A percentile compares a stretch with the other conserved stretches of the same genome.
phyloP scores from a whole-genome alignment of 2,329 filamentous ascomycete species.

The Verticillium isaacii region DNA sequence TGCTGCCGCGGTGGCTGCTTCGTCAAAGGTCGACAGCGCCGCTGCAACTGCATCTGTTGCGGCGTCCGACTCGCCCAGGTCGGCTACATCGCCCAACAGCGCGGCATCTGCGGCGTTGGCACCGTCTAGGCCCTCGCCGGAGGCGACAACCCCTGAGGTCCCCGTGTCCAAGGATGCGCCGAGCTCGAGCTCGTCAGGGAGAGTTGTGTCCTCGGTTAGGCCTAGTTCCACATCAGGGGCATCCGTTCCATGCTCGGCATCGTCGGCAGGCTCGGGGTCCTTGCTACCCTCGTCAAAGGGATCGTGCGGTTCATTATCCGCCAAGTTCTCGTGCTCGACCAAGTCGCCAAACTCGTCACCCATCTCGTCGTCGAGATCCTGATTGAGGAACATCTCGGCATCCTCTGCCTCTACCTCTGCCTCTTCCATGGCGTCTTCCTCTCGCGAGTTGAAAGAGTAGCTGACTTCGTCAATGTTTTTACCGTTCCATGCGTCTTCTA shows the following conservation, averaged over 20 bases:
- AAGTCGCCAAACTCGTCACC: slow-evolving; percentile 10
- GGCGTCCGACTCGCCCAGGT: not conserved
- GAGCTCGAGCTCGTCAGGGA: not conserved
- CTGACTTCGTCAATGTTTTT: slow-evolving; percentile 35
- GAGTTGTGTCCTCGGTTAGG: not conserved
- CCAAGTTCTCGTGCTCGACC: slow-evolving; percentile 3
- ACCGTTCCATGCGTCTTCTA: slow-evolving; percentile 36
- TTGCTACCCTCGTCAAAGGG: not conserved
- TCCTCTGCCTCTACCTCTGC: slow-evolving; percentile 10
- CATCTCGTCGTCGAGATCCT: not conserved
- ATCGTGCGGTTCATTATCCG: not conserved
- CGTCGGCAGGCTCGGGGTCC: slow-evolving; percentile 15
- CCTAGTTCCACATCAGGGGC: slow-evolving; percentile 7
- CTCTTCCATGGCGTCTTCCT: slow-evolving; percentile 5
- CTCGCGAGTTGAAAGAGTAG: slow-evolving; percentile 25
- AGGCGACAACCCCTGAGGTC: not conserved
- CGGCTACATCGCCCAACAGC: not conserved
- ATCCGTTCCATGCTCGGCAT: slow-evolving; percentile 13
- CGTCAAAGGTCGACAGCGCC: not conserved
- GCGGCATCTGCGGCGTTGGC: not conserved
- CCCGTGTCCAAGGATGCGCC: not conserved
- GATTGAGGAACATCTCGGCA: slow-evolving; percentile 17
- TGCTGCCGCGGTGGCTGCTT: not conserved
- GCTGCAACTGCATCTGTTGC: not conserved
- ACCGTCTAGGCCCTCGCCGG: slow-evolving; percentile 1